phyloP scores from a whole-genome alignment of 2,329 filamentous ascomycete genomes.

The Macrophomina tecta region DNA sequence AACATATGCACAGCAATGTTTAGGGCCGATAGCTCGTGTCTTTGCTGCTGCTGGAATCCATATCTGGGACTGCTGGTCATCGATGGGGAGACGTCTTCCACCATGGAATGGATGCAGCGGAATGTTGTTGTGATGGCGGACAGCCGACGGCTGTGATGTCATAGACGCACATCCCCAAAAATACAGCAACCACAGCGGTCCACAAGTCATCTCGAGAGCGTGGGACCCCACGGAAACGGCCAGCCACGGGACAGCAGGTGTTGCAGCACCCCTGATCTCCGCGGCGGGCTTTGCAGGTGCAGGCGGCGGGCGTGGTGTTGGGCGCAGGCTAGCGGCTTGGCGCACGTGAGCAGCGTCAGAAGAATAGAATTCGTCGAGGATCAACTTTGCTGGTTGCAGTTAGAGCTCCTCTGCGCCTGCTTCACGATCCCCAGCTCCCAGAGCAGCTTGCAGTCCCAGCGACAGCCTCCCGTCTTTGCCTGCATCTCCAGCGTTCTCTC shows the following conservation, averaged over 20 bases:
- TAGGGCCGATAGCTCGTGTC: too few species aligned
- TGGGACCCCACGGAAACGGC: background rate
- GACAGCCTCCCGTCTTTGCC: constrained; percentile 4
- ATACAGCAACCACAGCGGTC: background rate
- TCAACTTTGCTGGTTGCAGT: constrained; percentile 26
- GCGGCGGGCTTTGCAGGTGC: background rate
- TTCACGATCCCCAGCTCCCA: constrained; percentile 3
- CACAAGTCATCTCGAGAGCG: background rate
- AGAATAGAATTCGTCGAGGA: constrained; percentile 27
- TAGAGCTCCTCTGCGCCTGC: constrained; percentile 10
- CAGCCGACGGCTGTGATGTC: constrained; percentile 9
- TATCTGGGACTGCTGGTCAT: too few species aligned
- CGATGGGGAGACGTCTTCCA: too few species aligned
- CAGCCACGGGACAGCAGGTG: background rate
- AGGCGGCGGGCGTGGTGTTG: background rate
- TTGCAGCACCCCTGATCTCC: constrained; percentile 12
- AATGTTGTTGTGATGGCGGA: background rate
- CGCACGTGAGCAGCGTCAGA: constrained; percentile 24
- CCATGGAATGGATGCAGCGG: background rate
- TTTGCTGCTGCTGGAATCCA: too few species aligned
- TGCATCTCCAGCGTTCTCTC: constrained; percentile 16
- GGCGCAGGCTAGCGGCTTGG: constrained; percentile 22
- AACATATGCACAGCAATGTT: too few species aligned
- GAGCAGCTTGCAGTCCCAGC: background rate
- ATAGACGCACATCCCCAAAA: background rate